Evolutionary conservation across 805 yeast species (phyloP).

Genomic region (Hanseniaspora nectarophila): DNA sequence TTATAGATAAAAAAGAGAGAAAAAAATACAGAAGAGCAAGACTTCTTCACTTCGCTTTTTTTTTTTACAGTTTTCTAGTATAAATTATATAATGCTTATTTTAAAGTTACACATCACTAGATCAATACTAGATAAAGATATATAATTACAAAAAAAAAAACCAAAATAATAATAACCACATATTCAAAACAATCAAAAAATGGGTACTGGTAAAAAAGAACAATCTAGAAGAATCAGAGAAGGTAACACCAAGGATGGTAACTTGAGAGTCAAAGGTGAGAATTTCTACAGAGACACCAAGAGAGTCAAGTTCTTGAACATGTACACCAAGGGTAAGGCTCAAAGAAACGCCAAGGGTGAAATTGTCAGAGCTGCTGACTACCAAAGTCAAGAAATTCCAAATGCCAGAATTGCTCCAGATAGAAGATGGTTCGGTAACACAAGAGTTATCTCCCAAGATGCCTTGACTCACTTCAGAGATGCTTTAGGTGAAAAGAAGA

Average conservation of each 20-base stretch:
- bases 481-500: slow-evolving; percentile 75
- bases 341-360: slow-evolving; percentile 80
- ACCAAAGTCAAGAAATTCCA: slow-evolving; percentile 80
- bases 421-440: slow-evolving; percentile 94
- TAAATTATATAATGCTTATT: too few relatives aligned
- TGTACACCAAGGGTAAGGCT: slow-evolving; percentile 89
- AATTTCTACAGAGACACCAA: slow-evolving; percentile 92
- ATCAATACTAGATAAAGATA: too few relatives aligned
- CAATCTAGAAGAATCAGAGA: slow-evolving; percentile 75
- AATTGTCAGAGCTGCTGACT: slow-evolving; percentile 69
- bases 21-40: background rate
- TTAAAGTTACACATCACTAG: too few relatives aligned
- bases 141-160: too few relatives aligned
- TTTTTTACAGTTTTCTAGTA: background rate
- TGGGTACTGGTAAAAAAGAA: slow-evolving; percentile 94
- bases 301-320: slow-evolving; percentile 74
- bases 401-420: slow-evolving; percentile 91
- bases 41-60: background rate
- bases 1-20: background rate
- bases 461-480: slow-evolving; percentile 88
- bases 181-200: slow-evolving; percentile 25
- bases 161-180: background rate
- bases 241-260: slow-evolving; percentile 74
- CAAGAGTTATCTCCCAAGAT: slow-evolving; percentile 94
- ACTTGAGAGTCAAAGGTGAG: slow-evolving; percentile 89